Evolutionary conservation across 208 protist genomes (phyloP).

Genomic region (Wallacemonas sp.): DNA sequence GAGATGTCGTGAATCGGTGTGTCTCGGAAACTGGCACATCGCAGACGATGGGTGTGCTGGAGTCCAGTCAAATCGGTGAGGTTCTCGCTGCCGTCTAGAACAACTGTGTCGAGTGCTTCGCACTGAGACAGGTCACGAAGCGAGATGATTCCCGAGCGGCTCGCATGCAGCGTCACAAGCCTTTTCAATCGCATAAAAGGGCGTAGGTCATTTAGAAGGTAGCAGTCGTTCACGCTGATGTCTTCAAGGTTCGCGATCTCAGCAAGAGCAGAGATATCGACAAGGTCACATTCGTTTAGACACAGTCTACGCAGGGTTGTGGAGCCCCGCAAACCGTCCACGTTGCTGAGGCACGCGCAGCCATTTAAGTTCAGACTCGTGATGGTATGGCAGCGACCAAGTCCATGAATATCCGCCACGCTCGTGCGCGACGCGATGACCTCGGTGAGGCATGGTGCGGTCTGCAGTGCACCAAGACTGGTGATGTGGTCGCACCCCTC

Average conservation of each 20-base stretch:
- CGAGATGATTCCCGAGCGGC: not conserved
- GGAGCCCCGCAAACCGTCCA: not conserved
- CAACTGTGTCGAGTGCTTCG: not conserved
- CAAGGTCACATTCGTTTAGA: conserved; percentile 6
- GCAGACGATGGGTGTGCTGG: not conserved
- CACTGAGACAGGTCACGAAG: not conserved
- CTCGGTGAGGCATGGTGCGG: not conserved
- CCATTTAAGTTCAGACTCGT: conserved; percentile 5
- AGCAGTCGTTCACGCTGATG: conserved; percentile 7
- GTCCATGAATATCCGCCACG: conserved; percentile 4
- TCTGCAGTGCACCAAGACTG: conserved; percentile 2
- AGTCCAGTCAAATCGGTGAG: not conserved
- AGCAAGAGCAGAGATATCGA: not conserved
- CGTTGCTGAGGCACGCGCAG: conserved; percentile 14
- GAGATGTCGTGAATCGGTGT: conserved; percentile 1
- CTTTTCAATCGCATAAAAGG: not conserved
- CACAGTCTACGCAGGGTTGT: not conserved
- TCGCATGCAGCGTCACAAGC: not conserved
- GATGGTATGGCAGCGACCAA: not conserved
- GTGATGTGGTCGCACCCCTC: conserved; percentile 10
- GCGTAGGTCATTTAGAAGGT: conserved; percentile 4
- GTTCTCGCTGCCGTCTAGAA: not conserved
- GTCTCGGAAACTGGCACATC: not conserved
- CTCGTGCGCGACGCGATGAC: conserved; percentile 5
- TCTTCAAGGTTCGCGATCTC: not conserved